These are phyloP conservation scores for Ophiobolus disseminans DNA, from an alignment of 2,329 filamentous ascomycete genomes.

Conservation along the genomic window DNA sequence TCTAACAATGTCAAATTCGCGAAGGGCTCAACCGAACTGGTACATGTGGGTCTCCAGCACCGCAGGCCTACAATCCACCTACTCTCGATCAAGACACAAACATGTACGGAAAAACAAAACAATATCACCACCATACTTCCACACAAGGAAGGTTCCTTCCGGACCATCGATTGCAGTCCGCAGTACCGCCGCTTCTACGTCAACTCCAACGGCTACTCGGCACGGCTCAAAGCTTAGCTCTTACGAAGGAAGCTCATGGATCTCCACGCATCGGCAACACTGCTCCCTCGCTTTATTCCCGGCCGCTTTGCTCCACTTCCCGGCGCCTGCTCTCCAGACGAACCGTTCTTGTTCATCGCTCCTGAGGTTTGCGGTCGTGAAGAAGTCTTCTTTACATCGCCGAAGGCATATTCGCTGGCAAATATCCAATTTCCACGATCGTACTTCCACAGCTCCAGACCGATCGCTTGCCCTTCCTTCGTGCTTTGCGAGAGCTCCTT, in stretches of 20 bases:
- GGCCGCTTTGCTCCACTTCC: conserved; percentile 15
- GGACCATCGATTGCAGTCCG: conserved; percentile 2
- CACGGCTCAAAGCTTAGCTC: conserved; percentile 10
- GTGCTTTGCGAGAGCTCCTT: conserved; percentile 38
- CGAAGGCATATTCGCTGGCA: conserved; percentile 47
- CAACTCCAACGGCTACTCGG: background rate
- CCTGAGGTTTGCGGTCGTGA: background rate
- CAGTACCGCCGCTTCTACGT: conserved; percentile 1
- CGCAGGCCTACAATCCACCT: too few relatives aligned
- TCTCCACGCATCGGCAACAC: conserved; percentile 19
- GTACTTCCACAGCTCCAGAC: conserved; percentile 53
- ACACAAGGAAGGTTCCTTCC: background rate
- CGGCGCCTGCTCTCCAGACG: conserved; percentile 2
- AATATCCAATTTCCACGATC: conserved; percentile 52
- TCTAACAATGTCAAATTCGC: too few relatives aligned
- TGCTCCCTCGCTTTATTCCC: conserved; percentile 22
- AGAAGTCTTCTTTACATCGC: conserved; percentile 1
- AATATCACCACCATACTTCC: background rate
- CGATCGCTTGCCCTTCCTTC: conserved; percentile 45
- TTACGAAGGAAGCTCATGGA: conserved; percentile 22
- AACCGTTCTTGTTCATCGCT: conserved; percentile 2
- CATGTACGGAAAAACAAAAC: too few relatives aligned
- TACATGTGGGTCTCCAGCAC: too few relatives aligned
- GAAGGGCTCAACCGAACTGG: too few relatives aligned
- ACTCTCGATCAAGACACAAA: too few relatives aligned